Conservation (phyloP, 768 basidiomycete genomes). For the Cystobasidium tubakii region DNA sequence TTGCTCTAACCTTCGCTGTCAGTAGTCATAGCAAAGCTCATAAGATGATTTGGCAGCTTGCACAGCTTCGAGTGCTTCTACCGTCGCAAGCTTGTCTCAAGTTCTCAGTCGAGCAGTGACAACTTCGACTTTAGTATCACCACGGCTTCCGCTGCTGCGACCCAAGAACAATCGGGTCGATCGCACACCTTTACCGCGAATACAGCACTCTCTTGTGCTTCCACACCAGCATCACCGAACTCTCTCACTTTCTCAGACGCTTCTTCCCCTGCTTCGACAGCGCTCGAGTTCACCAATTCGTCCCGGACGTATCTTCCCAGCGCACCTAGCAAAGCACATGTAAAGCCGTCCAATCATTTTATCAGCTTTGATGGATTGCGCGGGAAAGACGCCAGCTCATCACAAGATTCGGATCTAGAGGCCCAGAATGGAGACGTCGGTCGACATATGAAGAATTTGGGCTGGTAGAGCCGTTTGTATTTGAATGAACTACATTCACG, state of each 20-base stretch:
- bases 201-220: too few relatives aligned
- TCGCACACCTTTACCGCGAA: too few relatives aligned
- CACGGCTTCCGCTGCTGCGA: not conserved
- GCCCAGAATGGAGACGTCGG: not conserved
- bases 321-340: not conserved
- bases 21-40: too few relatives aligned
- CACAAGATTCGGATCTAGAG: not conserved
- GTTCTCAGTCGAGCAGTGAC: too few relatives aligned
- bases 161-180: not conserved
- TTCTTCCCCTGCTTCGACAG: not conserved
- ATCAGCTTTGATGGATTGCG: not conserved
- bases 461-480: too few relatives aligned
- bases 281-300: not conserved
- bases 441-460: not conserved
- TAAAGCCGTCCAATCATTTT: not conserved
- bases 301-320: not conserved
- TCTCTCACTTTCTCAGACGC: not conserved
- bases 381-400: not conserved
- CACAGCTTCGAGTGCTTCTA: not conserved
- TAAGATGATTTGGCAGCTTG: not conserved
- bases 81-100: not conserved
- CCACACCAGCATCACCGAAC: not conserved
- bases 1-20: too few relatives aligned
- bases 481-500: too few relatives aligned
- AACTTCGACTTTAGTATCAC: not conserved